Evolutionary conservation across 177 flowering plant genomes (phyloP).

Genomic region (Vitis hybrid): DNA sequence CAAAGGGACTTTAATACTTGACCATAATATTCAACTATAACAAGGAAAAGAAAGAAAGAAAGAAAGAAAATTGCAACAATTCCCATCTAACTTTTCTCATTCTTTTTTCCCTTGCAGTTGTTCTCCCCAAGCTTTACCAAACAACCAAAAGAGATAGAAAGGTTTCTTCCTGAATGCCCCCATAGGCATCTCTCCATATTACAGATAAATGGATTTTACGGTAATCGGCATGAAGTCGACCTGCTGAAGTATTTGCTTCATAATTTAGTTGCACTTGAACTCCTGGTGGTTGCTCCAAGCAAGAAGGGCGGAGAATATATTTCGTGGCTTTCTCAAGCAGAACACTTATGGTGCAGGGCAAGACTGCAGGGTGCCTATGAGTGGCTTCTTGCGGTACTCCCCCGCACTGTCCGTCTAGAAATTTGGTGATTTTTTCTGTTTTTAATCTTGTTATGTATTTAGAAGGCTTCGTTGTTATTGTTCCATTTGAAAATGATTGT

Average conservation of each 20-base stretch:
- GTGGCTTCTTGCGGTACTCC: conserved; percentile 1
- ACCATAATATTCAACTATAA: background rate
- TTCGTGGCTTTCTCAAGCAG: background rate
- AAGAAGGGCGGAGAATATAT: conserved; percentile 1
- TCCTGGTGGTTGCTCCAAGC: conserved; percentile 2
- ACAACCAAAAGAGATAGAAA: conserved; percentile 3
- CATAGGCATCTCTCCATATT: conserved; percentile 8
- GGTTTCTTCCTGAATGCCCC: conserved; percentile 10
- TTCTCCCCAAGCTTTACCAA: conserved; percentile 8
- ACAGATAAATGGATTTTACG: conserved; percentile 14
- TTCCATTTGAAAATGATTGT: too few species aligned
- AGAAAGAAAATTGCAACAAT: background rate
- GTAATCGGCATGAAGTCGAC: conserved; percentile 12
- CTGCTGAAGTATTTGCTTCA: conserved; percentile 10
- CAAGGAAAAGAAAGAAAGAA: background rate
- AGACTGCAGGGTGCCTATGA: background rate
- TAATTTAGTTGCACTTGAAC: conserved; percentile 1
- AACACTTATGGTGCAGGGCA: background rate
- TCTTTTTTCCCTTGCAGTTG: conserved; percentile 5
- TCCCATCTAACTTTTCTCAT: background rate
- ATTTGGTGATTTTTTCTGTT: background rate
- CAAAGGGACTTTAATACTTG: too few species aligned
- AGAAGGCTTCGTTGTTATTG: too few species aligned
- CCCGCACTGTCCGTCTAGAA: background rate
- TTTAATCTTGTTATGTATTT: background rate